Evolutionary conservation across 2,329 filamentous ascomycete genomes (phyloP).

Genomic region (Didymella pinodella): DNA sequence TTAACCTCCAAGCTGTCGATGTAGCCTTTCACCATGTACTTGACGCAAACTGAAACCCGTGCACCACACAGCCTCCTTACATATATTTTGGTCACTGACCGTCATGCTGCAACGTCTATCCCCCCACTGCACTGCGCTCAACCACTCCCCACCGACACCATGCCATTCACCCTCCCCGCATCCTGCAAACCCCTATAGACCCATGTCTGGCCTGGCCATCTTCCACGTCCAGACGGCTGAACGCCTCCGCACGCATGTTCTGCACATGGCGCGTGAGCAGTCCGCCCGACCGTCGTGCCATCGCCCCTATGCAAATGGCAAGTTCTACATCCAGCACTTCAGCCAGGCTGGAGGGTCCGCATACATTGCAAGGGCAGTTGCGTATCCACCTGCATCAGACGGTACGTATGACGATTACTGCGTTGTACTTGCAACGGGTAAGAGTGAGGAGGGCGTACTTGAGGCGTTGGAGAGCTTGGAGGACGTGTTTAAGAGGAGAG

Average conservation of each 20-base stretch:
- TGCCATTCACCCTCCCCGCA: background rate
- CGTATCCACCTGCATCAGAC: too few relatives aligned
- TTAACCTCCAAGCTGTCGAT: background rate
- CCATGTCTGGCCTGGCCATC: background rate
- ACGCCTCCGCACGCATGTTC: background rate
- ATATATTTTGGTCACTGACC: background rate
- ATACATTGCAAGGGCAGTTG: background rate
- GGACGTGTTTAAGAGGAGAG: background rate
- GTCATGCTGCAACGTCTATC: background rate
- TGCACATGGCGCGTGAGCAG: background rate
- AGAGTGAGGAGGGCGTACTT: background rate
- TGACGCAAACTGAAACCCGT: background rate
- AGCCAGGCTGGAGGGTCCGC: background rate
- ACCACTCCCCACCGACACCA: background rate
- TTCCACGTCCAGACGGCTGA: background rate
- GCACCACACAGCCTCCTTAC: background rate
- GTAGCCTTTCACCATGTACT: background rate
- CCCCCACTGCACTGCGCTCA: background rate
- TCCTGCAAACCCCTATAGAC: background rate
- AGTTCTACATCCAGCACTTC: background rate
- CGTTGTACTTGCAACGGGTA: too few relatives aligned
- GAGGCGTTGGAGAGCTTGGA: background rate
- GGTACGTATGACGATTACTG: too few relatives aligned
- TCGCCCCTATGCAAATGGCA: background rate
- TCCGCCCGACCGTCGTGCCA: background rate